Conservation (phyloP, 169 alveolate species). For the Plasmodium gonderi region DNA sequence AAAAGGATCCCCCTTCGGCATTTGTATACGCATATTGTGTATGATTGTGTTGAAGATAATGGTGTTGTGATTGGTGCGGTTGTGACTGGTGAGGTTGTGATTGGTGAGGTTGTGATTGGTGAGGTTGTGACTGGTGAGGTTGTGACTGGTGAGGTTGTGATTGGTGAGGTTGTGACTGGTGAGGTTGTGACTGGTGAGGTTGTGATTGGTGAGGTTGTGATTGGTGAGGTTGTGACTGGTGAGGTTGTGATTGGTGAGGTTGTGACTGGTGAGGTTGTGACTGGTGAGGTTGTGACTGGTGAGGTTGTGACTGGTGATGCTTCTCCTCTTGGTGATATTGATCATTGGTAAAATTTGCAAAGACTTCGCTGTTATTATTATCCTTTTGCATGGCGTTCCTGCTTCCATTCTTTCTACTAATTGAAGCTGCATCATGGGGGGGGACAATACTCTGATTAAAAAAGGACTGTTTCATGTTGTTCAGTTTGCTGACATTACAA, state of each 20-base stretch:
- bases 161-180: neutral
- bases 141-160: neutral
- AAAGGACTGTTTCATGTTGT: constrained; percentile 13
- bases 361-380: neutral
- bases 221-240: too few relatives aligned
- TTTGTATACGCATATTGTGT: neutral
- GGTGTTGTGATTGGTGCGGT: neutral
- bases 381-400: neutral
- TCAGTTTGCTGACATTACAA: neutral
- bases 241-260: neutral
- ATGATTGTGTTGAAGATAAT: too few relatives aligned
- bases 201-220: too few relatives aligned
- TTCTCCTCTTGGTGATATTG: constrained; percentile 5
- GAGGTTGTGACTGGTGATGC: neutral
- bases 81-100: too few relatives aligned
- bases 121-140: neutral
- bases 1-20: constrained; percentile 1
- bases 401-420: neutral
- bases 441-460: neutral
- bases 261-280: too few relatives aligned
- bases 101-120: neutral
- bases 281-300: neutral
- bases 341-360: neutral
- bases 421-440: neutral
- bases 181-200: too few relatives aligned